Conservation (phyloP, 176 grass and related monocot genomes). For the Metroxylon sagu region DNA sequence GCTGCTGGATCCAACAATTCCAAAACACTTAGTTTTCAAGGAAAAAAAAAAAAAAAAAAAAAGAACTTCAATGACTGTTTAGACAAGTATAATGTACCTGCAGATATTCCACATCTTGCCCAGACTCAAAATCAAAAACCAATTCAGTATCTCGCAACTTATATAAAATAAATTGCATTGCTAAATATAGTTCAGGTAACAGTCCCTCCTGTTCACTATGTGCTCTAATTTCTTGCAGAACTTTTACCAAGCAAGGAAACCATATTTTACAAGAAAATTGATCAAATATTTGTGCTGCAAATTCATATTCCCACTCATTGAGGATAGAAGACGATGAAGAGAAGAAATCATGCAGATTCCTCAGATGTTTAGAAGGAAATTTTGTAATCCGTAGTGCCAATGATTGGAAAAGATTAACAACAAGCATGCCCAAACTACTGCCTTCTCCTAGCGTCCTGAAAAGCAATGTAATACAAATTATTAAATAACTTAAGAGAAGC, state of each 20-base stretch:
- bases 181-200: constrained; percentile 43
- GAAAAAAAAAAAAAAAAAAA: neutral
- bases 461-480: constrained; percentile 11
- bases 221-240: constrained; percentile 50
- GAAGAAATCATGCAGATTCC: neutral
- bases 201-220: constrained; percentile 31
- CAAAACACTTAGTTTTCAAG: no score
- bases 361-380: constrained; percentile 14
- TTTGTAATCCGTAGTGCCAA: constrained; percentile 31
- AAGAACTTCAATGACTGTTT: neutral
- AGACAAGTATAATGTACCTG: constrained; percentile 36
- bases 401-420: constrained; percentile 50
- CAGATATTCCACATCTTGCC: constrained; percentile 43
- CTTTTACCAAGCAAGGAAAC: constrained; percentile 80
- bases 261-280: constrained; percentile 80
- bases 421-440: constrained; percentile 43
- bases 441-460: constrained; percentile 65
- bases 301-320: constrained; percentile 68
- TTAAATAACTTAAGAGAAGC: neutral
- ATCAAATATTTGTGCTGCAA: constrained; percentile 44
- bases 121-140: constrained; percentile 60
- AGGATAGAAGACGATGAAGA: constrained; percentile 22
- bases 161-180: constrained; percentile 46
- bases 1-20: no score
- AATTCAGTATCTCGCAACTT: constrained; percentile 81